Base-by-base conservation (phyloP, 805 yeast genomes). In the Komagataella ulmi region DNA sequence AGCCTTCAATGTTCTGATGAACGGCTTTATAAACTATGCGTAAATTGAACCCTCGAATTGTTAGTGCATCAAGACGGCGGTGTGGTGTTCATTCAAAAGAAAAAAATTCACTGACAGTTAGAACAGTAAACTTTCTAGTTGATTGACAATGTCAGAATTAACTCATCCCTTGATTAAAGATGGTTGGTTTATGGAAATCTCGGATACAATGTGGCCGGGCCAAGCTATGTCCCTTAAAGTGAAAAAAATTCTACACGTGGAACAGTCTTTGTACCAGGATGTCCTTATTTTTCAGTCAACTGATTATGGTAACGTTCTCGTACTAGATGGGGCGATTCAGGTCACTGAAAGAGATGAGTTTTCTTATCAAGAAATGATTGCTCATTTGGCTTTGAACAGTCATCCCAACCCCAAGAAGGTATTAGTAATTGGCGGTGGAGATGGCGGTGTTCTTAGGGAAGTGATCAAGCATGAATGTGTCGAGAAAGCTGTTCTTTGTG, bases 381-480 rank as follows among this genome's bases (percentile, higher is more conserved):
- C 95, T 2, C 95, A 90, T 65, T 67, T 88, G 24, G 90, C 97
- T 3, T 61, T 90, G 53, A 80, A 82, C 77, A 69, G 87, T 8
- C 97, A 89, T 67, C 78, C 79, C 3, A 61, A 72, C 46, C 97
- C 97, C 1, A 77, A 77, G 58, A 76, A 74, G 51, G 95, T 88
- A 7, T 75, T 89, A 50, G 93, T 89, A 30, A 86, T 89, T 59
- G 97, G 97, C 24, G 97, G 97, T 23, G 97, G 97, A 46, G 97
- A 89, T 65, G 96, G 97, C 56, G 97, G 97, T 55, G 96, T 89
- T 18, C 69, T 90, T 44, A 76, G 97, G 60, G 97, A 89, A 65
- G 82, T 87, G 17, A 79, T 88, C 48, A 90, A 89, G 67, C 70
- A 71, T 45, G 71, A 74, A 5, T 70, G 75, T 47, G 75, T 83